phyloP scores from a whole-genome alignment of 768 basidiomycete species.

The Kwoniella europaea region DNA sequence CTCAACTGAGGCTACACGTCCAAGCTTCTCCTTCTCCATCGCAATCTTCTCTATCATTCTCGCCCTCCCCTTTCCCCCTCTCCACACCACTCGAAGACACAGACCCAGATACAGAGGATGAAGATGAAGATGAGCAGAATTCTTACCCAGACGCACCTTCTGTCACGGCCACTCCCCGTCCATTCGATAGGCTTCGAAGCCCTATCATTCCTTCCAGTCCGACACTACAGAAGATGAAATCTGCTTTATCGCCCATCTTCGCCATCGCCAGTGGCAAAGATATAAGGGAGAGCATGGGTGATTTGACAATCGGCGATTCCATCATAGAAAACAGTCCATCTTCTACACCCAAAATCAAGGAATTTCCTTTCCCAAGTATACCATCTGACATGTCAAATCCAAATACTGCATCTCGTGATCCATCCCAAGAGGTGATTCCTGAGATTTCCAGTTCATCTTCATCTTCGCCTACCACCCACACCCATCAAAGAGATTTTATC shows the following conservation, averaged over 20 bases:
- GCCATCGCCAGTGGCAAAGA: slow-evolving; percentile 48
- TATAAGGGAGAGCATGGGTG: slow-evolving; percentile 32
- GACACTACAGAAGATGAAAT: slow-evolving; percentile 31
- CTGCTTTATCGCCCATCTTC: slow-evolving; percentile 53
- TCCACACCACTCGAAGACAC: slow-evolving; percentile 6
- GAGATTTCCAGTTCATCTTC: slow-evolving; percentile 13
- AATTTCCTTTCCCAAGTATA: neutral
- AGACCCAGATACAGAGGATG: slow-evolving; percentile 6
- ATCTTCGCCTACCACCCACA: slow-evolving; percentile 43
- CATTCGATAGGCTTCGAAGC: slow-evolving; percentile 18
- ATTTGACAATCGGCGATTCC: slow-evolving; percentile 36
- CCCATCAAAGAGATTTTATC: slow-evolving; percentile 64
- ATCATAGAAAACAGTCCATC: slow-evolving; percentile 4
- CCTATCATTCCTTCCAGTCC: slow-evolving; percentile 45
- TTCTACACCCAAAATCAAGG: slow-evolving; percentile 5
- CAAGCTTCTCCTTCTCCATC: slow-evolving; percentile 32
- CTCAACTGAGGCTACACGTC: slow-evolving; percentile 57
- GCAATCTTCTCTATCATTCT: neutral
- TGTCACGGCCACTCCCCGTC: slow-evolving; percentile 8
- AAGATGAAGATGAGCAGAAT: slow-evolving; percentile 19
- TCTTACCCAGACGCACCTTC: slow-evolving; percentile 16
- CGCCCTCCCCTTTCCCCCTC: slow-evolving; percentile 7
- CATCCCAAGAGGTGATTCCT: neutral
- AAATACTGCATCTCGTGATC: neutral
- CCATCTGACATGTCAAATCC: neutral